Evolutionary conservation across 192 early-diverging fungal genomes (phyloP), one percentile per base, ranked within the genome.

Genomic region (Obelidium mucronatum): DNA sequence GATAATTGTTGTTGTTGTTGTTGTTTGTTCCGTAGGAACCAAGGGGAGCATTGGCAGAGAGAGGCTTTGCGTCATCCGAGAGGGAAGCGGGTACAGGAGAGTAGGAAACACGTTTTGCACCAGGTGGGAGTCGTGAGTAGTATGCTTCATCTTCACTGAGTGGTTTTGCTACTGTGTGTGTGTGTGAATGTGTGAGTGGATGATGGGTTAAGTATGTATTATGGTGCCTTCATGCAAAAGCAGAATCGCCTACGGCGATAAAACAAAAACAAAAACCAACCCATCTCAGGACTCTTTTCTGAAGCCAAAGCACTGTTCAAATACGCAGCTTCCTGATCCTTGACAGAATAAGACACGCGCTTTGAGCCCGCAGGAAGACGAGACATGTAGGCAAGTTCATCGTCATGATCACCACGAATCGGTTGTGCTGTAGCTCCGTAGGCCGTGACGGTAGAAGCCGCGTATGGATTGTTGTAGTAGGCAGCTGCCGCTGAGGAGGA

Each of bases 21-120:
- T 48, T 15, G 11, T 48, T 6, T 19, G 44, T 48, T 19, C 44
- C 44, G 19, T 19, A 6, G 19, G 11, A 6, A 48, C 44, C 44
- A 48, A 6, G 8, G 19, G 11, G 11, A 48, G 8, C 19, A 6
- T 19, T 19, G 11, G 44, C 19, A 48, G 11, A 15, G 11, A 48
- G 19, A 6, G 19, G 19, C 19, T 48, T 48, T 19, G 44, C 8
- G 19, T 48, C 44, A 48, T 48, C 44, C 44, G 44, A 48, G 11
- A 48, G 19, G 19, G 44, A 48, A 22, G 26, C 19, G 2, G 42
- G 17, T 6, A 17, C 34, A 19, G 54, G 35, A 42, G 11, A 36
- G 35, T 72, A 72, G 13, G 69, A 58, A 19, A 72, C 54, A 5
- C 69, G 51, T 72, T 59, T 55, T 36, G 69, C 52, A 19, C 69